These are phyloP conservation scores for Conoideocrella luteorostrata DNA, from an alignment of 2,329 filamentous ascomycete genomes.

Conservation along the genomic window DNA sequence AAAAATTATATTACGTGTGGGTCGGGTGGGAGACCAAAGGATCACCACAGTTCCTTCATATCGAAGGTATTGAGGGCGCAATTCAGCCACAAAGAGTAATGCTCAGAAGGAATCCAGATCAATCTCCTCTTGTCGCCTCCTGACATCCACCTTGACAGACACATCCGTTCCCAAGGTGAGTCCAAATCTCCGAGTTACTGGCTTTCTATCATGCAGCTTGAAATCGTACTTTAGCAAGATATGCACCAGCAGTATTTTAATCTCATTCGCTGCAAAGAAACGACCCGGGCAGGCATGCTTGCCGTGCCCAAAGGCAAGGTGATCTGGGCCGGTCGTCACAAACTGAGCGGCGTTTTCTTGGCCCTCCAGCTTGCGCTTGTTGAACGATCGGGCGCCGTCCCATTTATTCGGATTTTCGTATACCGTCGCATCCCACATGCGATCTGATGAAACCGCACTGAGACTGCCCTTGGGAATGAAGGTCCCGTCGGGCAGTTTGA, in stretches of 20 bases:
- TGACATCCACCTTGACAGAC: neutral
- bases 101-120: neutral
- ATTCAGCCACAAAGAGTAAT: too few species aligned
- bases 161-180: neutral
- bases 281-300: conserved; percentile 46
- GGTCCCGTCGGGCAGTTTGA: conserved; percentile 11
- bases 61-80: too few species aligned
- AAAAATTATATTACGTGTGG: too few species aligned
- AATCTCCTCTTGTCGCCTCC: neutral
- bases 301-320: conserved; percentile 49
- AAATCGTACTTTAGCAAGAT: conserved; percentile 43
- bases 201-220: neutral
- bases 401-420: conserved; percentile 21
- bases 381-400: conserved; percentile 40
- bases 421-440: conserved; percentile 3
- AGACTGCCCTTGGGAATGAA: conserved; percentile 6
- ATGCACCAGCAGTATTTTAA: conserved; percentile 45
- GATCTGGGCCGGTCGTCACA: conserved; percentile 40
- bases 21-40: too few species aligned
- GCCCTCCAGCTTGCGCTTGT: conserved; percentile 29
- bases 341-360: conserved; percentile 28
- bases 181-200: neutral
- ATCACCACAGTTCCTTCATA: too few species aligned
- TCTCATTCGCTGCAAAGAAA: conserved; percentile 47
- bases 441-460: neutral